phyloP scores from a whole-genome alignment of 345 rosid species.

The Citropsis articulata region DNA sequence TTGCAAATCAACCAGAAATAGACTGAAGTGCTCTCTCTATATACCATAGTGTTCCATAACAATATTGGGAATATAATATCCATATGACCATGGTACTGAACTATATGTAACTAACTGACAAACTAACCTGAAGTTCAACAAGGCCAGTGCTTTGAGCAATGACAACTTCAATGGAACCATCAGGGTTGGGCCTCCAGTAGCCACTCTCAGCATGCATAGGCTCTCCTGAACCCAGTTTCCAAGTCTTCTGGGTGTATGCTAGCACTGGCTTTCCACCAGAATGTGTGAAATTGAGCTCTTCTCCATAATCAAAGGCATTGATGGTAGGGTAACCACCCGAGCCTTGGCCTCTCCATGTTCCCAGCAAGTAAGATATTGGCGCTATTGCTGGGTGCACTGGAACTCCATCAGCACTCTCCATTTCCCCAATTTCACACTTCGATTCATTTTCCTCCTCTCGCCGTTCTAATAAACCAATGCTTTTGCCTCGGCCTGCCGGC shows the following conservation, averaged over 20 bases:
- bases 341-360: constrained; percentile 81
- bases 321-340: constrained; percentile 66
- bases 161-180: constrained; percentile 64
- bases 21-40: no score
- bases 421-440: not conserved
- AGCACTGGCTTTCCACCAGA: constrained; percentile 76
- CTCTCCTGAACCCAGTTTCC: constrained; percentile 55
- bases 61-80: not conserved
- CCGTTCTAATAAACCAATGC: not conserved
- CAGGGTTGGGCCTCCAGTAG: constrained; percentile 66
- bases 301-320: constrained; percentile 56
- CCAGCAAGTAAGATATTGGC: constrained; percentile 57
- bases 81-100: not conserved
- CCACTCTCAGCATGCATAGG: constrained; percentile 88
- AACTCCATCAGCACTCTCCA: not conserved
- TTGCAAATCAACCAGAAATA: not conserved
- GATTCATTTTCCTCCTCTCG: not conserved
- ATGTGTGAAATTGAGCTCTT: constrained; percentile 63
- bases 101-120: no score
- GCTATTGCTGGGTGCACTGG: constrained; percentile 51
- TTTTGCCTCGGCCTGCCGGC: not conserved
- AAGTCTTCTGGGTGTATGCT: constrained; percentile 62
- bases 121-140: constrained; percentile 59
- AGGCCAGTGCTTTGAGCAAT: constrained; percentile 80
- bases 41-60: no score